These are phyloP conservation scores for Solanum paucissectum DNA, from an alignment of 257 asterid species.

Conservation along the genomic window DNA sequence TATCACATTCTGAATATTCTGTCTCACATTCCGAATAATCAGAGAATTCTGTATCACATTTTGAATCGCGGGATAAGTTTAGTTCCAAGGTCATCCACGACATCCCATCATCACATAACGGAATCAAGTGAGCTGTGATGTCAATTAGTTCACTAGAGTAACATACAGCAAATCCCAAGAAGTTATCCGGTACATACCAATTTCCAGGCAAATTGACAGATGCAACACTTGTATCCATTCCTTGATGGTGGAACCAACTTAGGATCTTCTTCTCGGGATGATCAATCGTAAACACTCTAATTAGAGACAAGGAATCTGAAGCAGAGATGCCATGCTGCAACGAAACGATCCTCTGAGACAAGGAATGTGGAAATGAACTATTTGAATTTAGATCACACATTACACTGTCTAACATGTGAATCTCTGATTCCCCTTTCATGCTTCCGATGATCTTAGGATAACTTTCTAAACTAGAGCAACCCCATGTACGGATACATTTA, in stretches of 20 bases:
- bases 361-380: not conserved
- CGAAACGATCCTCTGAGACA: not conserved
- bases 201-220: not conserved
- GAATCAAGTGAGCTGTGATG: not conserved
- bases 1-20: not conserved
- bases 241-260: not conserved
- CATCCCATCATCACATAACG: not conserved
- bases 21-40: too few relatives aligned
- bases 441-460: not conserved
- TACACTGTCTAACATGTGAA: not conserved
- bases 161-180: not conserved
- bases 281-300: not conserved
- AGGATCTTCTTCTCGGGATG: not conserved
- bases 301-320: not conserved
- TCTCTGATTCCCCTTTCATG: not conserved
- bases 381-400: not conserved
- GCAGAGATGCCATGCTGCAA: not conserved
- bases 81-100: not conserved
- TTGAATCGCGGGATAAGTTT: not conserved
- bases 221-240: not conserved
- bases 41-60: accelerated
- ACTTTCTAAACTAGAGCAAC: not conserved
- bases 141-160: not conserved
- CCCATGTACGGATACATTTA: not conserved
- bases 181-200: not conserved